Base-by-base conservation (phyloP, 73 alveolate species). In the Blepharisma stoltei region DNA sequence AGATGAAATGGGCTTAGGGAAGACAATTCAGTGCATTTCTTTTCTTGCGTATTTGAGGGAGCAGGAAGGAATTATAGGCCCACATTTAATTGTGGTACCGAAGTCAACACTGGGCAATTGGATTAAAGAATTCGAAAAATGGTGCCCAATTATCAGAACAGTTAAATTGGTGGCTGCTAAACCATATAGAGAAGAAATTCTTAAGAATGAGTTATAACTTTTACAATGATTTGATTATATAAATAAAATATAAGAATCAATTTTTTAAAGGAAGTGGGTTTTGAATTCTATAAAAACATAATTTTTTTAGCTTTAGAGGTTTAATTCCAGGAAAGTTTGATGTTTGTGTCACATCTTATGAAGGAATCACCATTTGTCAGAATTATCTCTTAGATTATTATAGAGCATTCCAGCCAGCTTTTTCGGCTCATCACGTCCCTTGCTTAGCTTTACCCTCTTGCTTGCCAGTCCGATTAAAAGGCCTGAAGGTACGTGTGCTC, bases 311-410 rank as follows among this genome's bases (percentile, higher is more conserved):
- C n/a, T n/a, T n/a, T n/a, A n/a, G n/a, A n/a, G n/a, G n/a, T n/a
- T n/a, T n/a, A 4, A 47, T 82, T 38, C 89, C 86, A 76, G 96
- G 95, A 50, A 96, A 93, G 75, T 96, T 96, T 88, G 99, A 96
- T 84, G 95, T 95, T 54, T 92, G 96, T 52, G 88, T 96, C 38
- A 96, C 99, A 23, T 83, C 96, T 23, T 94, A 91, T 82, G 99
- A 96, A 86, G 99, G 99, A 23, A 94, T 88, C 6, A 93, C 94
- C 75, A 84, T 96, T 54, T 96, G 99, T 81, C 82, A 87, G 37
- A 83, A 89, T 53, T 81, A 83, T 71, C 69, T 96, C 46, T 86
- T 81, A 83, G 94, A 68, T 7, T 37, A 7, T 27, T 7, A 71
- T 7, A 7, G 78, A 73, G 91, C 89, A 84, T 95, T 93, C 83